Percentiles rank a stretch among this genome's conserved stretches.
Evolutionary conservation across 129 eudicot genomes (phyloP).

Genomic region (Flaveria sonorensis): DNA sequence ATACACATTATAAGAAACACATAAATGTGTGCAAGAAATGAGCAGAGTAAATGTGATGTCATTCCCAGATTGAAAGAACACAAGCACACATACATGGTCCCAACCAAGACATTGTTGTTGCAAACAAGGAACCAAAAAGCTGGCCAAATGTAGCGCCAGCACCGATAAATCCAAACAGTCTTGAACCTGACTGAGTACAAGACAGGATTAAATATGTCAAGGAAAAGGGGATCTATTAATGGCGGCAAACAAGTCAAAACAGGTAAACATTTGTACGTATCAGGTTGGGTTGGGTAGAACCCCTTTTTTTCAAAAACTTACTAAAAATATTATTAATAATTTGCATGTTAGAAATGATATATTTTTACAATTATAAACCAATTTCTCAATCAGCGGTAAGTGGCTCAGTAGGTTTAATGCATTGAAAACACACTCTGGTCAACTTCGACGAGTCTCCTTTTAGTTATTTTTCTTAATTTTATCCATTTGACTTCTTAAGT

Average conservation of each 20-base stretch:
- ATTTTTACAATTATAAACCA: neutral
- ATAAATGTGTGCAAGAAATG: neutral
- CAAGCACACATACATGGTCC: constrained; percentile 73
- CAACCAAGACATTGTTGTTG: constrained; percentile 87
- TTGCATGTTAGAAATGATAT: neutral
- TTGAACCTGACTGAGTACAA: constrained; percentile 94
- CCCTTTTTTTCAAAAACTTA: neutral
- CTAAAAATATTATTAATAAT: neutral
- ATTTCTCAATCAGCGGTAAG: neutral
- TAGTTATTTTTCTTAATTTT: neutral
- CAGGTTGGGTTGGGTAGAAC: neutral
- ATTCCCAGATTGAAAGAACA: neutral
- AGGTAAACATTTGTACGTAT: neutral
- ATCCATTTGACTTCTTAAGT: neutral
- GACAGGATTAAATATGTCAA: constrained; percentile 32
- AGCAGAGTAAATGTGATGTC: neutral
- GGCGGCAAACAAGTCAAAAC: neutral
- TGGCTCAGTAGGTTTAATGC: neutral
- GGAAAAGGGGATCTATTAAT: neutral
- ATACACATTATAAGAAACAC: neutral
- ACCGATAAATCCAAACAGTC: constrained; percentile 94
- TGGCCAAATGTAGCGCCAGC: constrained; percentile 97
- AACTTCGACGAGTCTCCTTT: neutral
- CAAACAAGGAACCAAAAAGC: constrained; percentile 89
- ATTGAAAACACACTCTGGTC: neutral